A percentile compares a stretch with the other conserved stretches of the same genome.
Conservation (phyloP, 306 rosid species). For the Hippophae rhamnoides region DNA sequence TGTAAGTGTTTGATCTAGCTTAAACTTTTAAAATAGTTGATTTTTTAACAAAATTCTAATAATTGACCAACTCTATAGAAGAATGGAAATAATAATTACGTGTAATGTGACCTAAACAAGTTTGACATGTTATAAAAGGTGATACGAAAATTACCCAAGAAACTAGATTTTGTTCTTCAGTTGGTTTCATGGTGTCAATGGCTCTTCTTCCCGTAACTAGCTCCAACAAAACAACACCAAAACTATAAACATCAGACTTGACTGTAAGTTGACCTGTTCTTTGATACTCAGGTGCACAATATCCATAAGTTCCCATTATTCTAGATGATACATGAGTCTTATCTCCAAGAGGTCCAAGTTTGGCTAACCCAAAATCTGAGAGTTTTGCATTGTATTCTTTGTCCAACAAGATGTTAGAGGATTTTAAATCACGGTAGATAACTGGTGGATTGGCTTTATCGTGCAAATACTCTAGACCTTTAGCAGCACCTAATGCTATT, state of each 20-base stretch:
- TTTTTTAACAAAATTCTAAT: too few relatives aligned
- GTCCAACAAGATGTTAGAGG: conserved; percentile 66
- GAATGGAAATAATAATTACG: too few relatives aligned
- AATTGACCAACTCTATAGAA: too few relatives aligned
- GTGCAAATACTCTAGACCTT: conserved; percentile 82
- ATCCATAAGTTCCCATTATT: conserved; percentile 77
- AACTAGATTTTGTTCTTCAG: conserved; percentile 75
- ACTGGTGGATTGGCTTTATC: conserved; percentile 67
- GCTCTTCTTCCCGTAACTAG: conserved; percentile 79
- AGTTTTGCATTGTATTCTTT: conserved; percentile 52
- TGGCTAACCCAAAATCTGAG: conserved; percentile 68
- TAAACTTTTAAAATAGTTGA: too few relatives aligned
- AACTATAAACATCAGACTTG: conserved; percentile 81
- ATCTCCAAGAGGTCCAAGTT: conserved; percentile 46
- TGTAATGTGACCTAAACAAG: too few relatives aligned
- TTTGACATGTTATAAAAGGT: too few relatives aligned
- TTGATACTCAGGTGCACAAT: conserved; percentile 76
- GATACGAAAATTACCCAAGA: conserved; percentile 48
- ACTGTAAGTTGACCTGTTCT: conserved; percentile 55
- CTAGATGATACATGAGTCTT: conserved; percentile 48
- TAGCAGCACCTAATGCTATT: conserved; percentile 55
- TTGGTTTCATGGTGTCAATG: conserved; percentile 56
- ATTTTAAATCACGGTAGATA: conserved; percentile 58
- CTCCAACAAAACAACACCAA: conserved; percentile 76
- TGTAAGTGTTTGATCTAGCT: too few relatives aligned